Percentiles rank a stretch among this genome's conserved stretches.
phyloP scores from a whole-genome alignment of 2,329 filamentous ascomycete species.

The Nigrospora oryzae region DNA sequence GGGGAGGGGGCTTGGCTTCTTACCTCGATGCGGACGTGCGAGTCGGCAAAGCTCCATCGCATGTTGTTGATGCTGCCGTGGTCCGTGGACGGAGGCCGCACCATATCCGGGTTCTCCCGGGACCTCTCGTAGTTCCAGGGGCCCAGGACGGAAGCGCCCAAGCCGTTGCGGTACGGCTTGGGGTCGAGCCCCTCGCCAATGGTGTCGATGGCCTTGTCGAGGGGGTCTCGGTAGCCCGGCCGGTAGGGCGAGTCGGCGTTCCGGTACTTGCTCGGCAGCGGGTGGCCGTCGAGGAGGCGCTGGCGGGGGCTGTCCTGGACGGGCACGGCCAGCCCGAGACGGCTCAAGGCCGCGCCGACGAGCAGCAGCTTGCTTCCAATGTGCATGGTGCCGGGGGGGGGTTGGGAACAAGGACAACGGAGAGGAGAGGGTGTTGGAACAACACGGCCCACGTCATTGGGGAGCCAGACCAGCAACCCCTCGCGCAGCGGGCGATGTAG shows the following conservation, averaged over 20 bases:
- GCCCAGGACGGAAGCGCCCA: slow-evolving; percentile 58
- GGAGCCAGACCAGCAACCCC: too few species aligned
- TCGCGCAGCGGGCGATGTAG: too few species aligned
- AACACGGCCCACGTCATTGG: too few species aligned
- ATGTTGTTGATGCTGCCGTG: slow-evolving; percentile 63
- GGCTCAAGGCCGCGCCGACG: slow-evolving; percentile 14
- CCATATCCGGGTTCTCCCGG: slow-evolving; percentile 61
- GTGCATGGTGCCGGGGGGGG: slow-evolving; percentile 13
- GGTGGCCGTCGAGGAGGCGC: slow-evolving; percentile 41
- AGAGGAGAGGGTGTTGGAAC: too few species aligned
- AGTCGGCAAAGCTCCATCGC: slow-evolving; percentile 63
- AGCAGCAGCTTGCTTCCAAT: slow-evolving; percentile 11
- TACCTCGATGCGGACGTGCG: slow-evolving; percentile 55
- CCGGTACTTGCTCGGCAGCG: slow-evolving; percentile 32
- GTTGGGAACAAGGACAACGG: not conserved
- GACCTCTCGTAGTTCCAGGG: slow-evolving; percentile 62
- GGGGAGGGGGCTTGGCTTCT: slow-evolving; percentile 6
- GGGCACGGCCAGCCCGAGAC: slow-evolving; percentile 15
- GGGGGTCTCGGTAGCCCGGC: slow-evolving; percentile 50
- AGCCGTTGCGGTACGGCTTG: slow-evolving; percentile 54
- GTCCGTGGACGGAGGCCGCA: slow-evolving; percentile 66
- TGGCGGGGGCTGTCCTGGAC: slow-evolving; percentile 44
- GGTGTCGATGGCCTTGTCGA: slow-evolving; percentile 54
- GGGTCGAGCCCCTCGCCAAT: slow-evolving; percentile 54
- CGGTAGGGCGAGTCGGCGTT: slow-evolving; percentile 43